Evolutionary conservation across 257 asterid species (phyloP), one percentile per base, ranked within the genome.

Genomic region (Solanum pimpinellifolium): DNA sequence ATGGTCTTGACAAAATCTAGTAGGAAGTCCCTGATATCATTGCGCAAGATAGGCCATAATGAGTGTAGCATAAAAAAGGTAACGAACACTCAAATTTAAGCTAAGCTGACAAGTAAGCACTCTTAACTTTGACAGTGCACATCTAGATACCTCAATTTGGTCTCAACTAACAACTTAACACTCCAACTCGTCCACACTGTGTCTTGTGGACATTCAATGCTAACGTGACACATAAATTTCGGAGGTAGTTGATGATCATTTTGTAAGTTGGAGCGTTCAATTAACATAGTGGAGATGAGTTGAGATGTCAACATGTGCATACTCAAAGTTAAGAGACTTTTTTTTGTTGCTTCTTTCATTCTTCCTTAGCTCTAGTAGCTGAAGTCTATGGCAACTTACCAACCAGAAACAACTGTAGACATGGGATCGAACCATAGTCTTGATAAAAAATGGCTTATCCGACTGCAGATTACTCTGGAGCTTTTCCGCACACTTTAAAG

Each of bases 351-450:
- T 37, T 23, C 47, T 66, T 27, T n/a, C 35, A 16, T 21, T 37
- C 47, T 35, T 15, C 76, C 37, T 44, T 18, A 18, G 27, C 84
- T 49, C 21, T 20, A 52, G 75, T 83, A 85, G 85, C 82, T 77
- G 23, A 31, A 85, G 59, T 11, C 72, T 20, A 41, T 20, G 27
- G 81, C 14, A 75, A 93, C 98, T 91, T 90, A 96, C 99, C 98
- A 96, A 84, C 99, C 99, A 95, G 92, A 95, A 96, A 89, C 99
- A 95, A 85, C 98, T 95, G 77, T 95, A 96, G n/a, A 96, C 99
- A 88, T 96, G 99, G 52, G 99, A 95, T 16, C 98, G 94, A 68
- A 94, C 91, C 99, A 96, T 95, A 83, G 98, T 92, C 90, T 95
- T 96, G 84, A 96, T 90, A 41, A 95, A 95, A 27, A 94, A 93